Evolutionary conservation across 2,329 filamentous ascomycete species (phyloP), one percentile per base, ranked within the genome.

Genomic region (Byssothecium circinans): DNA sequence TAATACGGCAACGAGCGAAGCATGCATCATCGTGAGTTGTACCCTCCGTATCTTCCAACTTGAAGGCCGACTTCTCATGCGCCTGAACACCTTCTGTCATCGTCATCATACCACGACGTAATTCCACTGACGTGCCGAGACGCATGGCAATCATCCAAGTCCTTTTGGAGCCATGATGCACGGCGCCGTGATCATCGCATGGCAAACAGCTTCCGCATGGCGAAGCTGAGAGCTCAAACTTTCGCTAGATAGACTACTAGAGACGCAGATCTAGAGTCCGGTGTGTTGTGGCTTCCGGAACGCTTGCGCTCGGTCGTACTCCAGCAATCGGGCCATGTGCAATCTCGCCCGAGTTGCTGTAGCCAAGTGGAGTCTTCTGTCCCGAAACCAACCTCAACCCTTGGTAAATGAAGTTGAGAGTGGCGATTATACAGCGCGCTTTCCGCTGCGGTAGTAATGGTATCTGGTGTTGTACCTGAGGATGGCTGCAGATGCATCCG

Each of bases 401-500:
- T 14, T n/a, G 4, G 29, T 18, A 34, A 33, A 29, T n/a, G 29
- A 32, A 32, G 10, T 32, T 12, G 29, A 7, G 14, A n/a, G 29
- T 32, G 29, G 29, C 29, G 10, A n/a, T n/a, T n/a, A 32, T 8
- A 32, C 29, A 7, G 29, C 29, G 8, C 29, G 29, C 29, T 12
- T 14, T 32, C 10, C 29, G 29, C 29, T 32, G 29, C 29, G 29
- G 29, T 19, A 10, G 33, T 14, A 7, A 18, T 32, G 29, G 12
- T n/a, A 32, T 32, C 7, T 32, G 11, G 29, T 8, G 2, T 17
- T 10, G 4, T 32, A n/a, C 18, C 20, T 12, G 29, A 22, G 32
- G 27, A 8, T 19, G 18, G 22, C 14, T 43, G 37, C 47, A 41
- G 29, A 32, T 43, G 35, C 34, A 19, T 12, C 25, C 17, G 41